Evolutionary conservation across 1,139 yeast species (phyloP).

Genomic region (Diutina rugosa): DNA sequence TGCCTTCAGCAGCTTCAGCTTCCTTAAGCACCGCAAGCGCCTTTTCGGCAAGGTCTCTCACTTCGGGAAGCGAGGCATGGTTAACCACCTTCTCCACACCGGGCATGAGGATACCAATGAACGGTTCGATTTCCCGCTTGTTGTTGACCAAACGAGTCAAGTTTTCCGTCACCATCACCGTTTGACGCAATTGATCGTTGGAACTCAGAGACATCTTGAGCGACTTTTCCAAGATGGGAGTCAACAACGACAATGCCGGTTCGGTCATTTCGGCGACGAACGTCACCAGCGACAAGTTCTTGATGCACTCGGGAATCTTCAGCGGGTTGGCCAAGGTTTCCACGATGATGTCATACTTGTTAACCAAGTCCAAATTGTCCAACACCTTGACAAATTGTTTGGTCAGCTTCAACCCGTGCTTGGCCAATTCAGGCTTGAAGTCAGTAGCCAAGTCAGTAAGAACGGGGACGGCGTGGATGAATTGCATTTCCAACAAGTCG

Average conservation of each 20-base stretch:
- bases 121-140: conserved; percentile 80
- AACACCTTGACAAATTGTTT: conserved; percentile 64
- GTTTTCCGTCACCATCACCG: conserved; percentile 92
- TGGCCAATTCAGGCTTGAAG: conserved; percentile 91
- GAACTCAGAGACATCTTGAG: conserved; percentile 80
- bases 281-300: conserved; percentile 82
- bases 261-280: conserved; percentile 98
- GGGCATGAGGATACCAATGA: conserved; percentile 76
- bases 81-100: conserved; percentile 81
- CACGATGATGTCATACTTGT: conserved; percentile 75
- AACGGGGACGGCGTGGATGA: conserved; percentile 69
- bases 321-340: conserved; percentile 84
- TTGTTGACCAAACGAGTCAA: conserved; percentile 91
- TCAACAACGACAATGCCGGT: conserved; percentile 81
- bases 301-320: conserved; percentile 81
- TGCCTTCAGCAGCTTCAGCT: conserved; percentile 60
- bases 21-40: conserved; percentile 73
- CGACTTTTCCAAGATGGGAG: conserved; percentile 87
- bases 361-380: conserved; percentile 85
- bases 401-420: conserved; percentile 64
- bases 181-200: conserved; percentile 92
- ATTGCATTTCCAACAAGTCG: conserved; percentile 73
- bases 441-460: conserved; percentile 86
- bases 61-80: conserved; percentile 93
- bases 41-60: conserved; percentile 82